These are phyloP conservation scores for Mariannaea sp. DNA, from an alignment of 2,329 filamentous ascomycete species.

Conservation along the genomic window DNA sequence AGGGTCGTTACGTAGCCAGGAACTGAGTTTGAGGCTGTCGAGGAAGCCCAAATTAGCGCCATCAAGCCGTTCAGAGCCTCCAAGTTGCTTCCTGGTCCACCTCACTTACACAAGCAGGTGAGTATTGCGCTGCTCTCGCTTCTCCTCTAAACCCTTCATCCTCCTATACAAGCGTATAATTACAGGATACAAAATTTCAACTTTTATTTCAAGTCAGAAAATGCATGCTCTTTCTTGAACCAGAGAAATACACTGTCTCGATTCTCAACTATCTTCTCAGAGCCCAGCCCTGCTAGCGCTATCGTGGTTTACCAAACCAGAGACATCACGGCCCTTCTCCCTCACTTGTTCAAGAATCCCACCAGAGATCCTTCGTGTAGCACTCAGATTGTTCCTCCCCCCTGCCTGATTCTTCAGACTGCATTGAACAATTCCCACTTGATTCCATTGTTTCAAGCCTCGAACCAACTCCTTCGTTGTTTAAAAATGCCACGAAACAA, in stretches of 20 bases:
- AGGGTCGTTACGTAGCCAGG: neutral
- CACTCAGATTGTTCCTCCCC: too few relatives aligned
- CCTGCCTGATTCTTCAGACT: neutral
- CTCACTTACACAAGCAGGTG: slow-evolving; percentile 13
- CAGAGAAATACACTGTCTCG: slow-evolving; percentile 6
- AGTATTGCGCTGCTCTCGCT: neutral
- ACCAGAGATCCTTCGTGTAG: neutral
- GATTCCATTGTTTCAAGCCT: too few relatives aligned
- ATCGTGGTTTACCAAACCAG: too few relatives aligned
- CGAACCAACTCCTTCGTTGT: too few relatives aligned
- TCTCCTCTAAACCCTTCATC: too few relatives aligned
- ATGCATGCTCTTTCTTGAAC: neutral
- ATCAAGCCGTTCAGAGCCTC: slow-evolving; percentile 3
- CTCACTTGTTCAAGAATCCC: neutral
- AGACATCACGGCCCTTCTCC: neutral
- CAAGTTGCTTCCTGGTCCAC: slow-evolving; percentile 1
- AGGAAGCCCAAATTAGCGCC: neutral
- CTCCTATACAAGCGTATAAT: slow-evolving; percentile 4
- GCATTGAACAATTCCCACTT: too few relatives aligned
- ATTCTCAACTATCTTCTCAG: neutral
- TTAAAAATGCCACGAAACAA: neutral
- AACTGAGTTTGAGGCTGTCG: slow-evolving; percentile 15
- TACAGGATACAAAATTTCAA: too few relatives aligned
- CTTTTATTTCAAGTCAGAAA: neutral
- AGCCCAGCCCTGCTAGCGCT: neutral